Percentiles rank a stretch among this genome's conserved stretches.
These are phyloP conservation scores for Venturiaceae sp. DNA, from an alignment of 2,329 filamentous ascomycete genomes.

Conservation along the genomic window DNA sequence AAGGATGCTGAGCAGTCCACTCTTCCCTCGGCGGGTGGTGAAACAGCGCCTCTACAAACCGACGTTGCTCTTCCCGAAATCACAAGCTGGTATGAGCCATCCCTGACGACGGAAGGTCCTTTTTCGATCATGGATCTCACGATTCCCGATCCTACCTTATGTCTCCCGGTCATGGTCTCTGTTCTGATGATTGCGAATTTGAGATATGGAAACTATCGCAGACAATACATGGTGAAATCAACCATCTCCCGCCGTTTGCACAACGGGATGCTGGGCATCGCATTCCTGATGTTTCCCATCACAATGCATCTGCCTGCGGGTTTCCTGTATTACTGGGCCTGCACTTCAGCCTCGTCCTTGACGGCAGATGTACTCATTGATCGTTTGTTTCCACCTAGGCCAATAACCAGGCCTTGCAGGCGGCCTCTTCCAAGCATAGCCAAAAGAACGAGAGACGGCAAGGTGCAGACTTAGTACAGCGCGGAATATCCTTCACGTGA, in stretches of 20 bases:
- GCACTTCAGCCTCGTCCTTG: slow-evolving; percentile 1
- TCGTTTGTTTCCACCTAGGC: not conserved
- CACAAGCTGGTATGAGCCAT: slow-evolving; percentile 1
- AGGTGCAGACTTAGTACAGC: not conserved
- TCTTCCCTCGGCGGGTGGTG: no score
- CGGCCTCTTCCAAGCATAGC: not conserved
- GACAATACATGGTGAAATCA: not conserved
- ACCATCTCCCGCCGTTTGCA: not conserved
- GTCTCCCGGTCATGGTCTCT: not conserved
- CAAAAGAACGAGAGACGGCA: not conserved
- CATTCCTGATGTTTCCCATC: not conserved
- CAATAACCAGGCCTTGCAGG: not conserved
- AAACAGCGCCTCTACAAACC: no score
- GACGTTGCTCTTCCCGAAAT: not conserved
- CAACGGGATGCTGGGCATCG: not conserved
- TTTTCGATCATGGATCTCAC: slow-evolving; percentile 4
- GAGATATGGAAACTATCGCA: not conserved
- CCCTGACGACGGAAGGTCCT: slow-evolving; percentile 4
- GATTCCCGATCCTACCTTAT: slow-evolving; percentile 3
- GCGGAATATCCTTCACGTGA: not conserved
- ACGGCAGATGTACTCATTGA: not conserved
- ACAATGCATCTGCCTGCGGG: slow-evolving; percentile 2
- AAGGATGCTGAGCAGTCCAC: not conserved
- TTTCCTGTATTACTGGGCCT: slow-evolving; percentile 8
- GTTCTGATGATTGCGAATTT: not conserved